Base-by-base conservation (phyloP, 768 basidiomycete genomes). In the Russula sp. region DNA sequence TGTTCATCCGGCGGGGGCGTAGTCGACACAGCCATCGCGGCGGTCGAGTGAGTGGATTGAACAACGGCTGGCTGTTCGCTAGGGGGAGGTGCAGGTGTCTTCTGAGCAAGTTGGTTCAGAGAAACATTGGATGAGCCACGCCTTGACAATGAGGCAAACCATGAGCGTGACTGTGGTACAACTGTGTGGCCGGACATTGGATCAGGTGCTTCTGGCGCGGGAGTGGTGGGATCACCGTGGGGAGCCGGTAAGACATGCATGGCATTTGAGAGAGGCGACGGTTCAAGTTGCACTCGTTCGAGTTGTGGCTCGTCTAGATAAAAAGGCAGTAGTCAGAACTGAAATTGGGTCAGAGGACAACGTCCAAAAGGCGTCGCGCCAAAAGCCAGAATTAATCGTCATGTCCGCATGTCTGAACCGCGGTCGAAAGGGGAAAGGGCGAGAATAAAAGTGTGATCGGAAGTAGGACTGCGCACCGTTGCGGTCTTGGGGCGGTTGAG, bases 71-170 rank as follows among this genome's bases (percentile, higher is more conserved):
- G 20, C 18, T 40, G 55, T 51, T 65, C 59, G 8, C 54, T 26
- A 32, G 49, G 26, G 38, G 24, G 18, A 9, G 11, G 32, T 34
- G 59, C 24, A 11, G 49, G 50, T 26, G 59, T 7, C 24, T 61
- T 59, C 40, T 60, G 28, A 9, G 49, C 48, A 48, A 65, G 40
- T 24, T 57, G 55, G 9, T 52, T 61, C 32, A 61, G 14, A 24
- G 64, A 55, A 36, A 28, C 42, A 24, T 46, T 65, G n/a, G 64
- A 57, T 1, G 64, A 65, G 26, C 40, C 16, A 1, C 64, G 59
- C 30, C 50, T 28, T 13, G 64, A 65, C 24, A 65, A 48, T 20
- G 64, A 61, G 3, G 64, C 64, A 50, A 65, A 42, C 64, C 64
- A 65, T 6, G 59, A 61, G 42, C 64, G 64, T 57, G 59, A 34